These are phyloP conservation scores for Moricandia arvensis DNA, from an alignment of 345 rosid genomes.

Conservation along the genomic window DNA sequence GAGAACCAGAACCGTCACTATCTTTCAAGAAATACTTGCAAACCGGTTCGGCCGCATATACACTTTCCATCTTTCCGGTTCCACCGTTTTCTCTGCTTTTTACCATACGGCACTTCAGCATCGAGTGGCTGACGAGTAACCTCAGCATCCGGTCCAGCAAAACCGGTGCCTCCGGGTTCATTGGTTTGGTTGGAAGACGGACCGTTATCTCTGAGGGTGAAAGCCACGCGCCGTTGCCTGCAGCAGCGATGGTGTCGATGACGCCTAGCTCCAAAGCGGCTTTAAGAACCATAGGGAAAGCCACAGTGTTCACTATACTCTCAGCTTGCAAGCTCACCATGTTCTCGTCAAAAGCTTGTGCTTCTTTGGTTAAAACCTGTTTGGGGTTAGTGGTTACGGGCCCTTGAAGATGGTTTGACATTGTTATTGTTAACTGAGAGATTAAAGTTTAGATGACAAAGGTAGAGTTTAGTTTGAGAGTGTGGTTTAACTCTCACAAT, in stretches of 20 bases:
- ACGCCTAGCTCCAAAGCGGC: slow-evolving; percentile 53
- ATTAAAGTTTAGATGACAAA: neutral
- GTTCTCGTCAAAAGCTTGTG: neutral
- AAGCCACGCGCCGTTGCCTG: slow-evolving; percentile 37
- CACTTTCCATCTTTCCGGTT: slow-evolving; percentile 8
- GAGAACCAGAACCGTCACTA: slow-evolving; percentile 30
- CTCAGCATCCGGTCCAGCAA: slow-evolving; percentile 58
- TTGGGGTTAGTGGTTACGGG: slow-evolving; percentile 2
- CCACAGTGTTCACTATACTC: slow-evolving; percentile 25
- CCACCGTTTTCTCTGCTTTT: slow-evolving; percentile 2
- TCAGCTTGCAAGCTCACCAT: slow-evolving; percentile 27
- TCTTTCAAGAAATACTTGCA: slow-evolving; percentile 26
- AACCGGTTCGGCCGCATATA: slow-evolving; percentile 35
- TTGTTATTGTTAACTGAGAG: neutral
- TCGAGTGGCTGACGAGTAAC: slow-evolving; percentile 50
- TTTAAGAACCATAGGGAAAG: slow-evolving; percentile 51
- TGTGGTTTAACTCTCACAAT: neutral
- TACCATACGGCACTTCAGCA: slow-evolving; percentile 41
- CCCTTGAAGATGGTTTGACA: slow-evolving; percentile 15
- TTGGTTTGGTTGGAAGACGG: slow-evolving; percentile 34
- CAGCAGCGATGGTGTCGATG: slow-evolving; percentile 45
- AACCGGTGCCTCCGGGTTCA: slow-evolving; percentile 41
- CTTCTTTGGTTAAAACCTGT: slow-evolving; percentile 5
- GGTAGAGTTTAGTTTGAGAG: neutral
- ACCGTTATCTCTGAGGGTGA: slow-evolving; percentile 46